phyloP scores from a whole-genome alignment of 1,284 basidiomycete species.

The Boletus semigastroideus region DNA sequence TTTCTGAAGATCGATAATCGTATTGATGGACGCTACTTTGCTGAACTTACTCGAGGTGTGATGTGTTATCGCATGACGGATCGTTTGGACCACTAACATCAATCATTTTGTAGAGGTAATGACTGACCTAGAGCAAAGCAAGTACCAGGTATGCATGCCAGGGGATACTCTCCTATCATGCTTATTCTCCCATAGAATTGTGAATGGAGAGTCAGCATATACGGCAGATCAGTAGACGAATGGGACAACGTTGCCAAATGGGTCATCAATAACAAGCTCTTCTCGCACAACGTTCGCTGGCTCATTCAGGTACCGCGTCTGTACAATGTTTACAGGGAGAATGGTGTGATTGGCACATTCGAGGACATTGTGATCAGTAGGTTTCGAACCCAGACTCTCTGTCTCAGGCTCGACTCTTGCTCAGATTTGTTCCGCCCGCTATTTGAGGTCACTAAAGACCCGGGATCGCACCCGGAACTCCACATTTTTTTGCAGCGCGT shows the following conservation, averaged over 20 bases:
- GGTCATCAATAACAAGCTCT: constrained; percentile 93
- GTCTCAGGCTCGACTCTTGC: constrained; percentile 3
- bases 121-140: constrained; percentile 95
- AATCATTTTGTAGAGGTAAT: constrained; percentile 74
- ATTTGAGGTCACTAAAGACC: constrained; percentile 96
- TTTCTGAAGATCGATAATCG: constrained; percentile 99
- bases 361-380: constrained; percentile 88
- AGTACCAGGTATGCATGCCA: constrained; percentile 78
- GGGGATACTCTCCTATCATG: not conserved
- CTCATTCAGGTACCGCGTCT: constrained; percentile 94
- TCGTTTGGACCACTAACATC: not conserved
- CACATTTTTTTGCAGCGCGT: constrained; percentile 97
- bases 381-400: constrained; percentile 32
- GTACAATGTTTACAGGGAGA: constrained; percentile 95
- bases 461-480: constrained; percentile 86
- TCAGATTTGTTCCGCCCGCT: constrained; percentile 91
- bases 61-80: not conserved
- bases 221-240: constrained; percentile 78
- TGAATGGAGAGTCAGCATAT: constrained; percentile 97
- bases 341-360: constrained; percentile 83
- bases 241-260: constrained; percentile 99
- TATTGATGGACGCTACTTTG: constrained; percentile 90
- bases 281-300: constrained; percentile 98
- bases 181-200: constrained; percentile 61
- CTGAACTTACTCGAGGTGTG: constrained; percentile 88